Evolutionary conservation across 805 yeast genomes (phyloP).

Genomic region (Pichia nakasei): DNA sequence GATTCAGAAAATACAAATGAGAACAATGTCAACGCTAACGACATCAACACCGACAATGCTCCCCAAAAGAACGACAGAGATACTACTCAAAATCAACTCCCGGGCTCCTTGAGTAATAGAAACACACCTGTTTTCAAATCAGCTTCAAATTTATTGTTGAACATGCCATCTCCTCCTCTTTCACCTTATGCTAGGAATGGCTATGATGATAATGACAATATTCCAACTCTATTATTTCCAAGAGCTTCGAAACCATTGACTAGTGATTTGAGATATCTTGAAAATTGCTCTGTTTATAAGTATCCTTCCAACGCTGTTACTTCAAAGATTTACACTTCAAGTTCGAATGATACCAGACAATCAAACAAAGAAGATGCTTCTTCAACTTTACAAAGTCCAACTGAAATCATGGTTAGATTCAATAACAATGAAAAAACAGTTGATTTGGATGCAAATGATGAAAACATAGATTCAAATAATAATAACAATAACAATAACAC

Average conservation of each 20-base stretch:
- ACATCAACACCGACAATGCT: too few relatives aligned
- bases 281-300: conserved; percentile 4
- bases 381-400: neutral
- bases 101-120: too few relatives aligned
- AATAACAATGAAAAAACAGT: too few relatives aligned
- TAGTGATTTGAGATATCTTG: conserved; percentile 11
- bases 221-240: conserved; percentile 23
- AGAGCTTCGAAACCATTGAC: conserved; percentile 16
- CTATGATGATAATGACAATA: conserved; percentile 20
- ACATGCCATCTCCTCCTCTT: conserved; percentile 32
- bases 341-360: too few relatives aligned
- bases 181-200: conserved; percentile 27
- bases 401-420: too few relatives aligned
- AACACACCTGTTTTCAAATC: too few relatives aligned
- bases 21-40: neutral
- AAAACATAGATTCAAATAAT: neutral
- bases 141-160: neutral
- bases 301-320: conserved; percentile 5
- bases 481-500: too few relatives aligned
- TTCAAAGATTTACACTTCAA: neutral
- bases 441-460: too few relatives aligned
- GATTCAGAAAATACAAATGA: neutral
- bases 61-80: too few relatives aligned
- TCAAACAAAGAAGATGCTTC: too few relatives aligned
- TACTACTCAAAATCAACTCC: too few relatives aligned